A percentile compares a stretch with the other conserved stretches of the same genome.
These are phyloP conservation scores for Amanita phalloides DNA, from an alignment of 768 basidiomycete species.

Conservation along the genomic window DNA sequence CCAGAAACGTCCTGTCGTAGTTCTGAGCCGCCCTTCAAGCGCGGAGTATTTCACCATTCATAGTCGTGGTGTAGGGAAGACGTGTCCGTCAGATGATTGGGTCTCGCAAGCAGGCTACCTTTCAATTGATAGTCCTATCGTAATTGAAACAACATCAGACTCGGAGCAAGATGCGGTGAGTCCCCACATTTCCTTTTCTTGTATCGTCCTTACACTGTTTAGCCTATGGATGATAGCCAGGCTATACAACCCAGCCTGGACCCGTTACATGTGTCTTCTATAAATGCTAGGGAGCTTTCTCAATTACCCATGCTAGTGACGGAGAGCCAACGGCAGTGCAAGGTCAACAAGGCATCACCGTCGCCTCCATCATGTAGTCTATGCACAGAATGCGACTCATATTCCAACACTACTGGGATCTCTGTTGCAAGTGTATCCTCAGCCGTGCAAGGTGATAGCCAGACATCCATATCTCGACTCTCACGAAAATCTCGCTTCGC, in stretches of 20 bases:
- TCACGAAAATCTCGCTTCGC: conserved; percentile 17
- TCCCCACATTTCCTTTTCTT: conserved; percentile 8
- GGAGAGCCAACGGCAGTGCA: background rate
- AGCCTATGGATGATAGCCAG: conserved; percentile 4
- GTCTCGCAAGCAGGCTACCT: conserved; percentile 59
- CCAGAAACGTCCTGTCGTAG: conserved; percentile 5
- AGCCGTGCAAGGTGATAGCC: background rate
- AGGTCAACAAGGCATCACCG: background rate
- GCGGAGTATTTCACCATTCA: background rate
- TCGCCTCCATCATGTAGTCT: background rate
- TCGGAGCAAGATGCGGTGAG: conserved; percentile 10
- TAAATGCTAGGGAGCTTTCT: background rate
- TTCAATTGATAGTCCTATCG: conserved; percentile 47
- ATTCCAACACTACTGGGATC: background rate
- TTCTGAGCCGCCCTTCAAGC: background rate
- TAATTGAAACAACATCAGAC: background rate
- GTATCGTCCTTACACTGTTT: background rate
- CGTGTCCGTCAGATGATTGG: conserved; percentile 59
- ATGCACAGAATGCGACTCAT: background rate
- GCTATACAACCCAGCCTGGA: background rate
- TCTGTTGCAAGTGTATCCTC: background rate
- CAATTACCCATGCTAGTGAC: background rate
- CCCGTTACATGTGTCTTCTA: background rate
- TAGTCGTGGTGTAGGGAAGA: conserved; percentile 1
- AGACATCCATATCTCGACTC: conserved; percentile 11